A percentile compares a stretch with the other conserved stretches of the same genome.
phyloP scores from a whole-genome alignment of 2,329 filamentous ascomycete species.

The Fusarium proliferatum region DNA sequence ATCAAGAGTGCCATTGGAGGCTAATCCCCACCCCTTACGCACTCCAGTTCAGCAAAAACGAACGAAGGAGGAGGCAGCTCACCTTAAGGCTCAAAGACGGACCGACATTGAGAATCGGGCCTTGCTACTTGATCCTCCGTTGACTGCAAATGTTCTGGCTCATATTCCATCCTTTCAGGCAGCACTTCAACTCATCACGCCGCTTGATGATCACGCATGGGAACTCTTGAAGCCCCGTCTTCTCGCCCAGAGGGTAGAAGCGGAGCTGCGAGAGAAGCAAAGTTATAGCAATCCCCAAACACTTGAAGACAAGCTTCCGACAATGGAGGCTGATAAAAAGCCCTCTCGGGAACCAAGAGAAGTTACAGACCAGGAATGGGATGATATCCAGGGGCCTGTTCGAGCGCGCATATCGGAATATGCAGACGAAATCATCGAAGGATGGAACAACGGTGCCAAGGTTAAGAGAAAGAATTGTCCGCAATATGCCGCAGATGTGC shows the following conservation, averaged over 20 bases:
- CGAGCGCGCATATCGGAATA: conserved; percentile 72
- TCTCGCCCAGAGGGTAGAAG: conserved; percentile 71
- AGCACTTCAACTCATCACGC: conserved; percentile 74
- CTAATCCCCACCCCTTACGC: conserved; percentile 3
- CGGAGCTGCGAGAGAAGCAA: conserved; percentile 67
- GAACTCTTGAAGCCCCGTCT: conserved; percentile 74
- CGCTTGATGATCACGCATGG: conserved; percentile 77
- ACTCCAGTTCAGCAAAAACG: conserved; percentile 55
- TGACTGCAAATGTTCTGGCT: conserved; percentile 69
- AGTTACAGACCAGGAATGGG: conserved; percentile 75
- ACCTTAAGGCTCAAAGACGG: conserved; percentile 72
- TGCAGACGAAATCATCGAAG: conserved; percentile 76
- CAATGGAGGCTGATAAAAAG: neutral
- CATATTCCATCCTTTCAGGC: conserved; percentile 81
- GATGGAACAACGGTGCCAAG: conserved; percentile 72
- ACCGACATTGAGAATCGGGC: conserved; percentile 79
- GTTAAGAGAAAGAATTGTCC: conserved; percentile 72
- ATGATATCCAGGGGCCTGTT: conserved; percentile 75
- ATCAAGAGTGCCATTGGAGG: conserved; percentile 8
- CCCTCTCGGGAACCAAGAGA: conserved; percentile 54
- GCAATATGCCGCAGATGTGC: conserved; percentile 77
- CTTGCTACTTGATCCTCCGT: conserved; percentile 71
- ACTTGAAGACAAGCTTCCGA: conserved; percentile 49
- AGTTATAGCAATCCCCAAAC: conserved; percentile 46
- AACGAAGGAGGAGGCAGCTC: conserved; percentile 71